Base-by-base conservation (phyloP, 2,329 filamentous ascomycete genomes). In the Coniochaeta sp. region DNA sequence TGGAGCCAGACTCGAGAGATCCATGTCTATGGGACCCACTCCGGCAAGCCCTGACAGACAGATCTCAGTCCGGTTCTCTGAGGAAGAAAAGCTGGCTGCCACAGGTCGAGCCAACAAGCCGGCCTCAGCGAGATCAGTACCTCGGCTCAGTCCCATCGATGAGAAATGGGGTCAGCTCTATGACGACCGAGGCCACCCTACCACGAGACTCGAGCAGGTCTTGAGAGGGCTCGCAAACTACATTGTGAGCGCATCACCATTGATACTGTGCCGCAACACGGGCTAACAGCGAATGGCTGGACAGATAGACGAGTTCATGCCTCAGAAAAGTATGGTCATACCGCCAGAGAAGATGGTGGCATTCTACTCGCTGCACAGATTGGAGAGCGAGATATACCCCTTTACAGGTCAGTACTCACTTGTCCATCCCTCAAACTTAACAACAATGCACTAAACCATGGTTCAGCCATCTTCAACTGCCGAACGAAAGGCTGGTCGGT, bases 91-190 rank as follows among this genome's bases (percentile, higher is more conserved):
- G 12, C 24, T 3, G 11, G 47, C 17, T 2, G 24, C 26, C 47
- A 22, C 47, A 4, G 47, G 47, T 16, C 47, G 47, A 17, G 47
- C 24, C 5, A 14, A 22, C 14, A 52, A 31, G 16, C 22, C 26
- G 9, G 8, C 24, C 1, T 1, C 22, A 17, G 14, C 47, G 12
- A 52, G 7, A 24, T 12, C 19, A n/a, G 47, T 31, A 3, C 31
- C 54, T 34, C 83, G 85, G 62, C 70, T 80, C 62, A 86, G 82
- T 1, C 82, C 83, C 1, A 72, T 89, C 31, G 89, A 93, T 70
- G 84, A 82, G 69, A 87, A 66, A 87, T 96, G 91, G 91, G 89
- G 90, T 6, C 79, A 79, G 11, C 72, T 96, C 2, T 96, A 96
- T 69, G 85, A 89, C 55, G 76, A 79, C 2, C 79, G 86, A 31